phyloP scores from a whole-genome alignment of 2,329 filamentous ascomycete genomes.

The Fusarium paranaense region DNA sequence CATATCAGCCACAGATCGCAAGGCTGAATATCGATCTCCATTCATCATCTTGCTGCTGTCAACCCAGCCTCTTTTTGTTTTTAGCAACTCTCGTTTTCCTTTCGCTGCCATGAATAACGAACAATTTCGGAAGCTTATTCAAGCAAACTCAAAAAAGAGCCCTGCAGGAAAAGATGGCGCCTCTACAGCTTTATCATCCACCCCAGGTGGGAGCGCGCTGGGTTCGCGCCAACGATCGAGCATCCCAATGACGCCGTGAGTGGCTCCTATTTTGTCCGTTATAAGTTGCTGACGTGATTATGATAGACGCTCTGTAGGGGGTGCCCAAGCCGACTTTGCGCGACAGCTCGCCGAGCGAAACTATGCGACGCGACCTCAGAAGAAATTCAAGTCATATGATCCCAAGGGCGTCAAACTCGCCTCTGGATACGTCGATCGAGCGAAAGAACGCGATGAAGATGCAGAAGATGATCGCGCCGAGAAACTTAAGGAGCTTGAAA shows the following conservation, averaged over 20 bases:
- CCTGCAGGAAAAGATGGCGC: conserved; percentile 58
- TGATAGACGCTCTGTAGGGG: conserved; percentile 70
- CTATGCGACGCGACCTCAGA: conserved; percentile 66
- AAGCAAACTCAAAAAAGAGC: conserved; percentile 58
- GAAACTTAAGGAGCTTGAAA: conserved; percentile 82
- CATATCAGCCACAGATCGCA: conserved; percentile 23
- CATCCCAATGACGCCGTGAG: conserved; percentile 95
- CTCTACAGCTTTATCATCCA: conserved; percentile 49
- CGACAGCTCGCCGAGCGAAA: conserved; percentile 84
- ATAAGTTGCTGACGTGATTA: conserved; percentile 35
- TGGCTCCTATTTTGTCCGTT: conserved; percentile 19
- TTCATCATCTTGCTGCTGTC: conserved; percentile 4
- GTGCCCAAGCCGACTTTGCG: conserved; percentile 76
- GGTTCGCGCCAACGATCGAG: conserved; percentile 83
- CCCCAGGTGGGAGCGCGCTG: conserved; percentile 61
- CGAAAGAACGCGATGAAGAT: conserved; percentile 70
- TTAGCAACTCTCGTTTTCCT: background rate
- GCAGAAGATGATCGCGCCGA: conserved; percentile 67
- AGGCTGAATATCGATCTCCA: conserved; percentile 30
- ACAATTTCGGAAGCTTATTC: conserved; percentile 86
- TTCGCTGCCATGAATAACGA: conserved; percentile 84
- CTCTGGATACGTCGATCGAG: conserved; percentile 85
- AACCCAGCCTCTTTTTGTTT: background rate
- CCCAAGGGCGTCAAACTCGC: conserved; percentile 87
- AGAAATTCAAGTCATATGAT: conserved; percentile 81